A percentile compares a stretch with the other conserved stretches of the same genome.
Conservation (phyloP, 306 rosid species). For the Inga laurina region DNA sequence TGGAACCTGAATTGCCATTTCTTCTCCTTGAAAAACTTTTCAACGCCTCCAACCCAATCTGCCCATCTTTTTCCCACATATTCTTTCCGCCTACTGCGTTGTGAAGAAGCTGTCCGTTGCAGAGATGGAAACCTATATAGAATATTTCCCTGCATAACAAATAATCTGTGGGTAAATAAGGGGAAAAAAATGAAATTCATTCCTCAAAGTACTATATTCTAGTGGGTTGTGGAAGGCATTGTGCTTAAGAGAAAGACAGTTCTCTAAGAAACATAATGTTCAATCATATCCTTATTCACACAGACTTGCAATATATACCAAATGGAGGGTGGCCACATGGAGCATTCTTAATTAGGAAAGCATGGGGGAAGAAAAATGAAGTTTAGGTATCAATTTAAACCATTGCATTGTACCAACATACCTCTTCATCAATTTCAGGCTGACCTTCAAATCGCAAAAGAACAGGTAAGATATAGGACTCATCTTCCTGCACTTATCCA, state of each 20-base stretch:
- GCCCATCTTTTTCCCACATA: conserved; percentile 96
- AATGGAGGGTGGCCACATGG: conserved; percentile 21
- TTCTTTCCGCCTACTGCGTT: conserved; percentile 76
- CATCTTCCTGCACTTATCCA: conserved; percentile 80
- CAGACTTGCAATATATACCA: conserved; percentile 22
- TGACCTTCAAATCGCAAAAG: conserved; percentile 92
- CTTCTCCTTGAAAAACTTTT: conserved; percentile 80
- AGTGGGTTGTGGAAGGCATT: background rate
- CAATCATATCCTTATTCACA: conserved; percentile 14
- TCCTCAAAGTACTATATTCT: conserved; percentile 9
- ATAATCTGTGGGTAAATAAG: conserved; percentile 33
- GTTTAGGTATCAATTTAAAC: conserved; percentile 7
- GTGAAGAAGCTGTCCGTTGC: conserved; percentile 88
- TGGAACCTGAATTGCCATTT: conserved; percentile 86
- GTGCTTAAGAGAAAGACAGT: conserved; percentile 1
- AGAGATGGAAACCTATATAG: conserved; percentile 91
- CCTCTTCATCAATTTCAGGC: conserved; percentile 96
- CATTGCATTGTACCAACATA: conserved; percentile 44
- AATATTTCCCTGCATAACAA: conserved; percentile 89
- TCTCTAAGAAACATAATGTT: conserved; percentile 10
- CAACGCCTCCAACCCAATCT: conserved; percentile 83
- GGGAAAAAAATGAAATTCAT: background rate
- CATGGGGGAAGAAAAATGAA: conserved; percentile 8
- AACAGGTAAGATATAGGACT: conserved; percentile 89
- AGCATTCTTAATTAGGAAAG: conserved; percentile 5